These are phyloP conservation scores for Globisporangium nodosum DNA, from an alignment of 352 stramenopile genomes.

Conservation along the genomic window DNA sequence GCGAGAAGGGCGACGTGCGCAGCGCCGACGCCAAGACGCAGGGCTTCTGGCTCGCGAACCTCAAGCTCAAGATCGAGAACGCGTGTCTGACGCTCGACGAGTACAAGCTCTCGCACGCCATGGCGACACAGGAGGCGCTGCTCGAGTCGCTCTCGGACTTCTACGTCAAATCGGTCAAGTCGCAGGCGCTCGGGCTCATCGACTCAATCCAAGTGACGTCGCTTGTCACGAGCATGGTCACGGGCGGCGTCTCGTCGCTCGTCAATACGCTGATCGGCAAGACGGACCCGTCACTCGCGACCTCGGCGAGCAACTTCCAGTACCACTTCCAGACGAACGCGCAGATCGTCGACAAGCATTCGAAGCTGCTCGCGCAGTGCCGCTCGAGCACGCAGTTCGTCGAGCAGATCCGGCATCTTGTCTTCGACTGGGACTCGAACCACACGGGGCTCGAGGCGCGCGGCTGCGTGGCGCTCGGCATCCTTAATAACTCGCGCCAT, in stretches of 20 bases:
- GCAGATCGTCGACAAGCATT: constrained; percentile 73
- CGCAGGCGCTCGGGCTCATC: constrained; percentile 72
- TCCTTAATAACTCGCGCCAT: constrained; percentile 80
- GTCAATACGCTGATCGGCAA: constrained; percentile 81
- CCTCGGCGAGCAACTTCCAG: constrained; percentile 38
- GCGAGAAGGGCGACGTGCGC: constrained; percentile 53
- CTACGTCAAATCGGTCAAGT: constrained; percentile 81
- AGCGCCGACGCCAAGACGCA: constrained; percentile 16
- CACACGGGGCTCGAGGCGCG: constrained; percentile 75
- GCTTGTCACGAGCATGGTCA: constrained; percentile 77
- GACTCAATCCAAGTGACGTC: constrained; percentile 85
- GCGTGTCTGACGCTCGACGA: constrained; percentile 68
- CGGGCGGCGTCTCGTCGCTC: constrained; percentile 66
- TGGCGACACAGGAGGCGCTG: constrained; percentile 73
- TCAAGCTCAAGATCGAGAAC: constrained; percentile 86
- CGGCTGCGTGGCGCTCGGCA: constrained; percentile 62
- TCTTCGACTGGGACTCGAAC: constrained; percentile 85
- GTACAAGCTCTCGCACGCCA: constrained; percentile 56
- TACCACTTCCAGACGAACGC: constrained; percentile 73
- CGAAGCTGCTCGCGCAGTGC: constrained; percentile 36
- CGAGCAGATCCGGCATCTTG: constrained; percentile 61
- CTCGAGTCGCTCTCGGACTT: constrained; percentile 57
- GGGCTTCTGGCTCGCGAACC: constrained; percentile 74
- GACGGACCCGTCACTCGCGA: constrained; percentile 46
- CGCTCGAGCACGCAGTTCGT: constrained; percentile 48